Evolutionary conservation across 2,329 filamentous ascomycete genomes (phyloP), one percentile per base, ranked within the genome.

Genomic region (Sordariomycetes sp.): DNA sequence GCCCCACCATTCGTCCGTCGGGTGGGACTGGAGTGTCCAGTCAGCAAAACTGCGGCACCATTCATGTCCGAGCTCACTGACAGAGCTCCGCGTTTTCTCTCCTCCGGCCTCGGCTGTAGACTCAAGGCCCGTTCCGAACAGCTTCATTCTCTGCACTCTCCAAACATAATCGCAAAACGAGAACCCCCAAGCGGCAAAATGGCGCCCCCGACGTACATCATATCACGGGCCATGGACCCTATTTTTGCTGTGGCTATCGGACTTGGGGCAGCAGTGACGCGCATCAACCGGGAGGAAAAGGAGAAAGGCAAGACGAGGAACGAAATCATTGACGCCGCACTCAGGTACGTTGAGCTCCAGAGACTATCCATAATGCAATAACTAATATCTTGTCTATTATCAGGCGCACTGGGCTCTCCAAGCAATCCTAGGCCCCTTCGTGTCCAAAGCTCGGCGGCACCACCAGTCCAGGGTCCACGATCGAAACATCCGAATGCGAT

Each of bases 241-340:
- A 75, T 85, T 40, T 85, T 85, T 57, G 81, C 79, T 46, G 64
- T 84, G 16, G 66, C 77, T 59, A 83, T 84, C 57, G 81, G 81
- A 20, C 63, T 83, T 32, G 75, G 76, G 25, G 81, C 81, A 1
- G 79, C 81, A 28, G 77, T 71, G 11, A 77, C 76, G 51, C 76
- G 81, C 61, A 82, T 85, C 71, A 83, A 78, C 62, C 80, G 81
- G 43, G 81, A 85, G 64, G 79, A 81, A 62, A 80, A 80, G 67
- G 78, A 77, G 55, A 81, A 82, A 69, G 81, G 81, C 57, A 77
- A 68, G 64, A 78, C 76, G 2, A 76, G 75, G 2, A 69, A 74
- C 53, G 71, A 83, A 62, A 82, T 76, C 0, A 66, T 83, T 53
- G 71, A 76, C 20, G 72, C 73, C 58, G 71, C 70, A 12, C 73